Conservation (phyloP, 208 protist species). For the Leishmania tropica region DNA sequence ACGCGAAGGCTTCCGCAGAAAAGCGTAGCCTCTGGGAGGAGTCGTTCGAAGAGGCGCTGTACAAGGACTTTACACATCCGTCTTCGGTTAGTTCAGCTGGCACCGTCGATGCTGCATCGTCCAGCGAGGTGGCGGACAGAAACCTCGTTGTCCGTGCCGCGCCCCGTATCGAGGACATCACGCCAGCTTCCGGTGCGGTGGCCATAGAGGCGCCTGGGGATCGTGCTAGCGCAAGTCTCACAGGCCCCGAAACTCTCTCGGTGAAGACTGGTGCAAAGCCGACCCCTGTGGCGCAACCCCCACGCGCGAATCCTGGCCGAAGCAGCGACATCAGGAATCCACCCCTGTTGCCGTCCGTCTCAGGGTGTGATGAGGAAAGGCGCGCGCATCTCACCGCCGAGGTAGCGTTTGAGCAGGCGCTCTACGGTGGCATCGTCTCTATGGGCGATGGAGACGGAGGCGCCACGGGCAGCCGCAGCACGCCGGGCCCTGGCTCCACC, state of each 20-base stretch:
- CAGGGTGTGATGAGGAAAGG: background rate
- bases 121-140: background rate
- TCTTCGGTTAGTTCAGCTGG: background rate
- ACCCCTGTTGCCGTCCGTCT: background rate
- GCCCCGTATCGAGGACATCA: background rate
- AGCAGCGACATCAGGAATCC: background rate
- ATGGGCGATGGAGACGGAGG: background rate
- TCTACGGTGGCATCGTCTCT: background rate
- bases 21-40: slow-evolving; percentile 3
- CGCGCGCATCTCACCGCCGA: background rate
- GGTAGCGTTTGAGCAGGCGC: slow-evolving; percentile 6
- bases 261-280: background rate
- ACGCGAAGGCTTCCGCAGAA: background rate
- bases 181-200: background rate
- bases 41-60: slow-evolving; percentile 23
- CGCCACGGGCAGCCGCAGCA: background rate
- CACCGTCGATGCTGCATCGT: background rate
- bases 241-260: background rate
- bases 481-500: background rate
- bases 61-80: slow-evolving; percentile 1
- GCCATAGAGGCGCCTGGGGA: background rate
- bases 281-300: background rate
- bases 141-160: background rate
- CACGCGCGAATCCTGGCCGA: background rate
- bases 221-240: background rate